Base-by-base conservation (phyloP, 2,329 filamentous ascomycete species). In the Dactylellina parvicollis region DNA sequence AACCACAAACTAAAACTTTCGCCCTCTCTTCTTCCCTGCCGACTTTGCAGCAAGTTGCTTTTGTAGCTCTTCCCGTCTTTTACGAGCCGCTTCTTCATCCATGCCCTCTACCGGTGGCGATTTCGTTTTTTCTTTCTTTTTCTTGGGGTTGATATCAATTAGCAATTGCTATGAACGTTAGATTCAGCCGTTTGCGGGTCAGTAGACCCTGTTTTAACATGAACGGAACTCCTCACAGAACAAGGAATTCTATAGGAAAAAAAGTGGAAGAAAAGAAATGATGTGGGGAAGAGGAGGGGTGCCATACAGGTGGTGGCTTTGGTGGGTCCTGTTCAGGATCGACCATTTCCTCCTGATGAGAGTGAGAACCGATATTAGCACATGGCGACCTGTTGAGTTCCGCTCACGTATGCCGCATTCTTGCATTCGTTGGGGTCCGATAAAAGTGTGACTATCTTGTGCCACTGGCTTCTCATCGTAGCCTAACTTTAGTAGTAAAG, bases 31-130 rank as follows among this genome's bases (percentile, higher is more conserved):
- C n/a, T 75, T 76, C 4, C 67, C 66, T 42, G 76, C 77, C 20
- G 77, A 65, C 67, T 77, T 78, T 8, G 76, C 74, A 38, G 77
- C 77, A 20, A 78, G 38, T 36, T 77, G 77, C 59, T 75, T 76
- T 66, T 77, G 70, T 18, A 78, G 47, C 44, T 77, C 71, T 16
- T 74, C 74, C 36, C 77, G 62, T 47, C 77, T 76, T 24, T 72
- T 75, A 66, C 77, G 76, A 24, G 77, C 77, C 20, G 75, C 77
- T 20, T 77, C 77, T 40, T 78, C 76, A 42, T 77, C 76, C 67
- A 75, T 73, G 26, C 75, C 72, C 38, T 77, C 70, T 18, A 60
- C 59, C n/a, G 75, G 74, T 32, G 74, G 69, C 16, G 66, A 57
- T 50, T 69, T 71, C 8, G 62, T 71, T 56, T 75, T 75, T 40